Percentiles rank a stretch among this genome's conserved stretches.
These are phyloP conservation scores for Wickerhamiella azymoides DNA, from an alignment of 805 yeast genomes.

Conservation along the genomic window DNA sequence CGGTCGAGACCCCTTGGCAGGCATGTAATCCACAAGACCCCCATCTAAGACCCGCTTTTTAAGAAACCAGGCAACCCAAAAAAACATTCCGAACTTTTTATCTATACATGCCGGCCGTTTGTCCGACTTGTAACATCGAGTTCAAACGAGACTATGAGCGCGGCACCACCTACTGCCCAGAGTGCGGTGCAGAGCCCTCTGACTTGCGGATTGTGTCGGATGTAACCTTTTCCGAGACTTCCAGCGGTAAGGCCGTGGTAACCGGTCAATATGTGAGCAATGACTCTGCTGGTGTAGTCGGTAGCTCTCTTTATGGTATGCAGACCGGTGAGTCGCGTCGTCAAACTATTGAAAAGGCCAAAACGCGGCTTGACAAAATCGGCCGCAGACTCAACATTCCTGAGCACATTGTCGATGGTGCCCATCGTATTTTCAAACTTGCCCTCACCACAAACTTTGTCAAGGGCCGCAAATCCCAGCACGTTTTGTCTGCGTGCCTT, in stretches of 20 bases:
- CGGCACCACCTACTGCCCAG: neutral
- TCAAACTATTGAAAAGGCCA: slow-evolving; percentile 77
- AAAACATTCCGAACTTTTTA: neutral
- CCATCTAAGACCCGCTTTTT: no score
- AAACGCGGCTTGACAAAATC: slow-evolving; percentile 59
- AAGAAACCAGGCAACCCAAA: no score
- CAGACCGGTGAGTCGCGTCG: slow-evolving; percentile 57
- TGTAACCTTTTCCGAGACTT: slow-evolving; percentile 82
- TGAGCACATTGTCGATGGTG: slow-evolving; percentile 73
- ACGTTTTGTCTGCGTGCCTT: slow-evolving; percentile 87
- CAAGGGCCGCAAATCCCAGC: slow-evolving; percentile 92
- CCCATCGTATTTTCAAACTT: slow-evolving; percentile 75
- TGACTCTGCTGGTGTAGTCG: slow-evolving; percentile 62
- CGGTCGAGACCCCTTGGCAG: no score
- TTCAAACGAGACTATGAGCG: neutral
- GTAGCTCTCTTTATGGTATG: slow-evolving; percentile 40
- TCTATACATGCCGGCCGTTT: neutral
- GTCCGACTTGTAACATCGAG: neutral
- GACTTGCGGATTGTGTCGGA: slow-evolving; percentile 73
- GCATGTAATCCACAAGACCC: no score
- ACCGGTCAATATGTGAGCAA: slow-evolving; percentile 89
- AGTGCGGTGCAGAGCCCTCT: neutral
- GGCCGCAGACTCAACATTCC: slow-evolving; percentile 70
- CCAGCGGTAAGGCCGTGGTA: slow-evolving; percentile 89
- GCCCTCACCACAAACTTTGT: slow-evolving; percentile 84